Conservation (phyloP, 1,139 yeast species). For the Insectozyma bohioensis region DNA sequence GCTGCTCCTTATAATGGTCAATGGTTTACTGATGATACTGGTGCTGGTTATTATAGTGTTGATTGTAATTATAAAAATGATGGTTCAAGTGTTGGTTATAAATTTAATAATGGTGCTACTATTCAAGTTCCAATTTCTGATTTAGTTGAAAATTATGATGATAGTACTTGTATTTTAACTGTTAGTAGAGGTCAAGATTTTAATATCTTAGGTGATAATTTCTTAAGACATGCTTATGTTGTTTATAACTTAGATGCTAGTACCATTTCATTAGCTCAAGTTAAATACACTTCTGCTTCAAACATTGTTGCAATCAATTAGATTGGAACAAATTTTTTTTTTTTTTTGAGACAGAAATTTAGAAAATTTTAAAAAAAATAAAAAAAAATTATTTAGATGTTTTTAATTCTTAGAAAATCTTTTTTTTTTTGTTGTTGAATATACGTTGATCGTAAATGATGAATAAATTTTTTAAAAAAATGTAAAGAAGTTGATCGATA, state of each 20-base stretch:
- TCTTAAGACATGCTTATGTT: conserved; percentile 30
- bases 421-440: no score
- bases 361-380: no score
- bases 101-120: conserved; percentile 19
- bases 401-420: no score
- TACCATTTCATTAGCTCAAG: conserved; percentile 28
- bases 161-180: neutral
- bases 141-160: conserved; percentile 3
- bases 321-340: neutral
- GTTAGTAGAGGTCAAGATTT: conserved; percentile 50
- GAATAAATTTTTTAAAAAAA: no score
- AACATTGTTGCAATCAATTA: conserved; percentile 9
- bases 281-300: conserved; percentile 17
- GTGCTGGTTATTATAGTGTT: conserved; percentile 7
- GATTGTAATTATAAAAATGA: conserved; percentile 6
- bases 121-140: conserved; percentile 26
- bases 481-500: no score
- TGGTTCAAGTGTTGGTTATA: conserved; percentile 19
- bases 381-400: no score
- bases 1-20: conserved; percentile 19
- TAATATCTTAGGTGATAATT: conserved; percentile 29
- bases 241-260: conserved; percentile 28
- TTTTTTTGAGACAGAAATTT: no score
- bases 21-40: conserved; percentile 17
- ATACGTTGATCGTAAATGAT: no score